Evolutionary conservation across 2,329 filamentous ascomycete genomes (phyloP).

Genomic region (Drechslerella dactyloides): DNA sequence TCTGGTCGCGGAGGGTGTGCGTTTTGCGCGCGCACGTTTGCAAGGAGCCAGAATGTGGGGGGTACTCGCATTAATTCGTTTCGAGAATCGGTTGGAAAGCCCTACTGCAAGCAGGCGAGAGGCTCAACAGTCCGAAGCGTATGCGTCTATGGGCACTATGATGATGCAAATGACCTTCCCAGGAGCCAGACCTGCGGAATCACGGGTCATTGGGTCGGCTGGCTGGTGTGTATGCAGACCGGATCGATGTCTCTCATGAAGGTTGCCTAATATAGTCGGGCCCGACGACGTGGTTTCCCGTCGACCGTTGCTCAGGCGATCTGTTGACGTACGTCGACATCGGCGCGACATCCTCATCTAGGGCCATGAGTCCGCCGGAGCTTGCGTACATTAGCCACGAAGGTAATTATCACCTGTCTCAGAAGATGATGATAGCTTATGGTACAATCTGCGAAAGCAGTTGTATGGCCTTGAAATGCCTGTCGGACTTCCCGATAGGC

Average conservation of each 20-base stretch:
- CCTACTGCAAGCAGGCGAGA: background rate
- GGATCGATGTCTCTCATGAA: slow-evolving; percentile 13
- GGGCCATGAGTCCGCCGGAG: slow-evolving; percentile 8
- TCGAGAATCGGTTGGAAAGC: background rate
- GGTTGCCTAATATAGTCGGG: slow-evolving; percentile 36
- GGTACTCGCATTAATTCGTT: background rate
- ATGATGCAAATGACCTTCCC: slow-evolving; percentile 35
- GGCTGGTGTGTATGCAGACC: background rate
- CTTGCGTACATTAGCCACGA: background rate
- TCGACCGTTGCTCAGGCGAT: slow-evolving; percentile 1
- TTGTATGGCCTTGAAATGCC: slow-evolving; percentile 12
- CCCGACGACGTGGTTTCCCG: background rate
- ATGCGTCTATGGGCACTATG: slow-evolving; percentile 3
- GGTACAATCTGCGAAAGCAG: slow-evolving; percentile 7
- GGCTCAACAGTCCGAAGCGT: background rate
- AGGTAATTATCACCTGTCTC: slow-evolving; percentile 38
- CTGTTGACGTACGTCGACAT: slow-evolving; percentile 12
- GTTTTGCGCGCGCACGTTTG: background rate
- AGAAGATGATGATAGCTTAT: slow-evolving; percentile 10
- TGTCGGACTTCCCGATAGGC: slow-evolving; percentile 37
- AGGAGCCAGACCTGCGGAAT: slow-evolving; percentile 44
- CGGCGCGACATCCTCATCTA: slow-evolving; percentile 1
- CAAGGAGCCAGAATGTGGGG: background rate
- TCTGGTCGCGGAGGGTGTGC: background rate
- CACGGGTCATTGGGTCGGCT: slow-evolving; percentile 20